These are phyloP conservation scores for Pharnaceum exiguum DNA, from an alignment of 148 eudicot species.

Conservation along the genomic window DNA sequence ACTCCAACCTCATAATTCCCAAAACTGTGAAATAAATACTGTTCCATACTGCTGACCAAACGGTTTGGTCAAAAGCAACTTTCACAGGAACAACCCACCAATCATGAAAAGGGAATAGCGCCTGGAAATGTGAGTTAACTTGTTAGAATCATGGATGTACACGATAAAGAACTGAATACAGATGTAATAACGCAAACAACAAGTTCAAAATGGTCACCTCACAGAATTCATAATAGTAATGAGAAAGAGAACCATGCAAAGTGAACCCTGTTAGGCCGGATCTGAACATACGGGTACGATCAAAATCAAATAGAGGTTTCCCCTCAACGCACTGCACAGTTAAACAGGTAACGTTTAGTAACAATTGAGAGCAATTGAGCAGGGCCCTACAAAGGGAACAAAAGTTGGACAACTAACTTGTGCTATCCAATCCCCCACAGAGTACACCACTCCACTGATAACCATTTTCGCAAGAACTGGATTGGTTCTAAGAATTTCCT, in stretches of 20 bases:
- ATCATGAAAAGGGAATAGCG: constrained; percentile 66
- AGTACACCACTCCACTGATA: constrained; percentile 95
- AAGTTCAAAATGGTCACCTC: constrained; percentile 49
- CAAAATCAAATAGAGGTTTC: constrained; percentile 87
- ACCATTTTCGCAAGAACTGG: constrained; percentile 93
- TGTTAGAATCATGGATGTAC: not conserved
- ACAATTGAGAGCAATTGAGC: not conserved
- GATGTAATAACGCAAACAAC: not conserved
- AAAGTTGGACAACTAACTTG: constrained; percentile 54
- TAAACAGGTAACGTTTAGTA: constrained; percentile 4
- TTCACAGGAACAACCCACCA: constrained; percentile 97
- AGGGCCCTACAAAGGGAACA: not conserved
- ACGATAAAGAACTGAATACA: not conserved
- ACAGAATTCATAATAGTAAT: constrained; percentile 87
- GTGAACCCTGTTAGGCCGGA: constrained; percentile 91
- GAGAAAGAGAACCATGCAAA: constrained; percentile 93
- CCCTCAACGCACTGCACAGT: constrained; percentile 85
- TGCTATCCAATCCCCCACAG: constrained; percentile 98
- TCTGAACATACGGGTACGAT: constrained; percentile 84
- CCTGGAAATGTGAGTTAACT: constrained; percentile 37
- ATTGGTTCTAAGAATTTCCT: constrained; percentile 78
- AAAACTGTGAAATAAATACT: constrained; percentile 75
- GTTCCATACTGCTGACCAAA: constrained; percentile 90
- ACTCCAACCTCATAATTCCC: constrained; percentile 74
- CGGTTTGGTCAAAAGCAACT: constrained; percentile 90